Conservation (phyloP, 2,329 filamentous ascomycete species). For the Thielaviopsis euricoi region DNA sequence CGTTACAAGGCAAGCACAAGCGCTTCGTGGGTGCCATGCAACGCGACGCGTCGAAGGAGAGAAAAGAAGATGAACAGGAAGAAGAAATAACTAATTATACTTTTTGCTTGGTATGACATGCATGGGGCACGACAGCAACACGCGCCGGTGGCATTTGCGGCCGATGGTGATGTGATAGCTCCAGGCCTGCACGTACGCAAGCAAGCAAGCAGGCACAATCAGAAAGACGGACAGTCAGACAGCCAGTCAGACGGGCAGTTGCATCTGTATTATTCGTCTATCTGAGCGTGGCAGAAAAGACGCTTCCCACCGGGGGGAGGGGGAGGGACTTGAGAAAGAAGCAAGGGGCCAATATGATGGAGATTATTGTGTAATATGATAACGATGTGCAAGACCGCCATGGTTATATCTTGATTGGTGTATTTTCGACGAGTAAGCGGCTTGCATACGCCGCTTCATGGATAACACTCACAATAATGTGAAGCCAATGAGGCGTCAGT, state of each 20-base stretch:
- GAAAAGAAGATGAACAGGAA: not conserved
- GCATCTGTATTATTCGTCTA: not conserved
- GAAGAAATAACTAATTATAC: not conserved
- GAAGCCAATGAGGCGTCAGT: not conserved
- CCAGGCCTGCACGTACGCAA: too few species aligned
- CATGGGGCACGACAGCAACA: not conserved
- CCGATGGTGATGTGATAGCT: not conserved
- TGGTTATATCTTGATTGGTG: not conserved
- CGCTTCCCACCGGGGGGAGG: too few species aligned
- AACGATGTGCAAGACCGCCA: not conserved
- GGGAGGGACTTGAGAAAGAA: not conserved
- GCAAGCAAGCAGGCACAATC: too few species aligned
- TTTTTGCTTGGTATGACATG: not conserved
- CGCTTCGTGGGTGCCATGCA: not conserved
- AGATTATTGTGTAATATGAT: not conserved
- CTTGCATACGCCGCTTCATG: not conserved
- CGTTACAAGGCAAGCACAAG: not conserved
- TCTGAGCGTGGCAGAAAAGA: not conserved
- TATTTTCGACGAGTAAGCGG: not conserved
- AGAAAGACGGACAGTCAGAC: not conserved
- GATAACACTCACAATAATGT: not conserved
- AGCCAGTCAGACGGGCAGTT: not conserved
- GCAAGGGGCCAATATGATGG: not conserved
- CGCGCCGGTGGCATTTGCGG: not conserved
- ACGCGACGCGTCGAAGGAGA: not conserved